Evolutionary conservation across 2,329 filamentous ascomycete species (phyloP).

Genomic region (Pezicula neosporulosa): DNA sequence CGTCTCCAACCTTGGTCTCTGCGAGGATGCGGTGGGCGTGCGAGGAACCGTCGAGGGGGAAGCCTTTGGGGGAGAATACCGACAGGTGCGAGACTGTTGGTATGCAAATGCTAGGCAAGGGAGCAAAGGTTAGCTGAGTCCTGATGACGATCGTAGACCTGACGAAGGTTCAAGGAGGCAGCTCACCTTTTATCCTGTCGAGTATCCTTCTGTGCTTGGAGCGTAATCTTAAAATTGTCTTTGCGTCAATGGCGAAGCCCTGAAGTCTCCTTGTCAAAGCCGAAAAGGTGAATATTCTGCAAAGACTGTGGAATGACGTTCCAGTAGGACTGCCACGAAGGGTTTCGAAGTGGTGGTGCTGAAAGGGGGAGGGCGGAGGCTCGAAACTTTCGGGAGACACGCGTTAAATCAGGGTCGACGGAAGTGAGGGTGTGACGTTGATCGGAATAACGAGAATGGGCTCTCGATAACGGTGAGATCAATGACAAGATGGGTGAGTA

Average conservation of each 20-base stretch:
- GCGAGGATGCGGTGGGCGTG: slow-evolving; percentile 16
- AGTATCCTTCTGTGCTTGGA: slow-evolving; percentile 8
- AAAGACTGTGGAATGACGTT: slow-evolving; percentile 11
- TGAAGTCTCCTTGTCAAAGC: slow-evolving; percentile 7
- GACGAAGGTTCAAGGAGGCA: neutral
- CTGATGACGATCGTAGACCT: neutral
- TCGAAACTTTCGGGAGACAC: slow-evolving; percentile 1
- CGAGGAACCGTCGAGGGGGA: slow-evolving; percentile 11
- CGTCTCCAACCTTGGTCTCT: slow-evolving; percentile 28
- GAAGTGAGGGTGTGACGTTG: neutral
- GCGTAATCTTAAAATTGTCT: slow-evolving; percentile 19
- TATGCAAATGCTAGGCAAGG: slow-evolving; percentile 28
- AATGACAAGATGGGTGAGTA: neutral
- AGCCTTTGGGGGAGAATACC: slow-evolving; percentile 20
- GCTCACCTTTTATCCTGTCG: slow-evolving; percentile 4
- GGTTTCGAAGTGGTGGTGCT: slow-evolving; percentile 1
- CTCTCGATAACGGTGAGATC: neutral
- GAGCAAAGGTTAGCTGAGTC: slow-evolving; percentile 21
- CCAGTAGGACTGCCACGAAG: slow-evolving; percentile 1
- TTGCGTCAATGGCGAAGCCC: slow-evolving; percentile 7
- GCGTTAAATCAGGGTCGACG: slow-evolving; percentile 2
- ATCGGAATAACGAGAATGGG: neutral
- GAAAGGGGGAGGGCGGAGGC: slow-evolving; percentile 4
- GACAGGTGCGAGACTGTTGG: slow-evolving; percentile 26
- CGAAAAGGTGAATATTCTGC: slow-evolving; percentile 2